phyloP scores from a whole-genome alignment of 208 protist genomes.

The Angomonas ambiguus region DNA sequence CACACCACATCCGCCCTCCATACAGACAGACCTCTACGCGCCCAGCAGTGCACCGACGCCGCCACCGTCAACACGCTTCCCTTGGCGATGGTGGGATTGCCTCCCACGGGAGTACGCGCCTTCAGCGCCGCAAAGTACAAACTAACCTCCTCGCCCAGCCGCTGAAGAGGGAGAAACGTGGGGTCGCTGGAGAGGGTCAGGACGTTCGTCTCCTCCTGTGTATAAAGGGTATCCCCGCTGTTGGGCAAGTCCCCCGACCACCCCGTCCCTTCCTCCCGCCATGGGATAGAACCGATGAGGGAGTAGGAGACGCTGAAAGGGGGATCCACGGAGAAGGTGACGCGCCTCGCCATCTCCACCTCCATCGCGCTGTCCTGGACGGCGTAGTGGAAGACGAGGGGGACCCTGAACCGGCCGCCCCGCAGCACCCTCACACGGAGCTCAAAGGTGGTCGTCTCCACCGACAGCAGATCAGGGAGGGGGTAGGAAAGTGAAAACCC shows the following conservation, averaged over 20 bases:
- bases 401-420: not conserved
- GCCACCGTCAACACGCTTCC: not conserved
- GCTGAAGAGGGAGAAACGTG: not conserved
- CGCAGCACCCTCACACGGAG: not conserved
- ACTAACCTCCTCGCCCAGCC: not conserved
- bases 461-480: no score
- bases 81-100: not conserved
- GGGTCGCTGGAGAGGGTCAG: not conserved
- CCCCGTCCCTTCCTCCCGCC: not conserved
- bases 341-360: not conserved
- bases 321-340: not conserved
- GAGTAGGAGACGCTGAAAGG: not conserved
- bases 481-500: no score
- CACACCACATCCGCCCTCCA: not conserved
- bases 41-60: not conserved
- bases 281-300: not conserved
- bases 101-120: not conserved
- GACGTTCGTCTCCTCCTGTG: not conserved
- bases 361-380: not conserved
- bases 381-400: not conserved
- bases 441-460: not conserved
- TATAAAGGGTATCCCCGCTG: not conserved
- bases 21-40: not conserved
- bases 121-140: not conserved
- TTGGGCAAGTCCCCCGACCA: not conserved